A percentile compares a stretch with the other conserved stretches of the same genome.
Conservation (phyloP, 2,329 filamentous ascomycete species). For the Teratosphaeria nubilosa region DNA sequence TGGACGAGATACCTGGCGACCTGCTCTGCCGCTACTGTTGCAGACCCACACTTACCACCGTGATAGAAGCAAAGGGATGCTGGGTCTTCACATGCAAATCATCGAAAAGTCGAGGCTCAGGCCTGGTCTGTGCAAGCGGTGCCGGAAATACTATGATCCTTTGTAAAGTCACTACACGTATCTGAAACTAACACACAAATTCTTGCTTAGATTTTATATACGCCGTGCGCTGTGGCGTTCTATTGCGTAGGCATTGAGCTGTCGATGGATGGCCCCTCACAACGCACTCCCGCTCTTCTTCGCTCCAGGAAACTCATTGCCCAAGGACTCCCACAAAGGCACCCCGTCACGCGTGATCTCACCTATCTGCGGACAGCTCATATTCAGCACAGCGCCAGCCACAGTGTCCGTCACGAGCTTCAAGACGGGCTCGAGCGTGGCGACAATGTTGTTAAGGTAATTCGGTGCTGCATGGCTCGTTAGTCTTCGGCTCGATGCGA, state of each 20-base stretch:
- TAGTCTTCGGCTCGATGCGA: neutral
- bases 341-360: neutral
- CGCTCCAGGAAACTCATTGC: neutral
- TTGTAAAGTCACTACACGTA: too few relatives aligned
- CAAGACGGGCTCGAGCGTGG: conserved; percentile 2
- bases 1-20: neutral
- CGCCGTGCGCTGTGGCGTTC: too few relatives aligned
- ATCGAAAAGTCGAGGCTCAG: neutral
- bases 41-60: too few relatives aligned
- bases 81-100: neutral
- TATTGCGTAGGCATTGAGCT: too few relatives aligned
- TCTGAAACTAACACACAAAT: too few relatives aligned
- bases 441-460: conserved; percentile 18
- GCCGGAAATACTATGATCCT: too few relatives aligned
- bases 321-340: neutral
- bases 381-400: neutral
- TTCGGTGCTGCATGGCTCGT: conserved; percentile 14
- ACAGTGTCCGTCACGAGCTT: neutral
- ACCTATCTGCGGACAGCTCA: neutral
- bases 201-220: too few relatives aligned
- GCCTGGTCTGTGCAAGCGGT: neutral
- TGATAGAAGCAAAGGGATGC: conserved; percentile 1
- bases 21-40: too few relatives aligned
- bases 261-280: neutral
- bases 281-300: neutral